Evolutionary conservation across 2,329 filamentous ascomycete species (phyloP).

Genomic region (Botrytis paeoniae): DNA sequence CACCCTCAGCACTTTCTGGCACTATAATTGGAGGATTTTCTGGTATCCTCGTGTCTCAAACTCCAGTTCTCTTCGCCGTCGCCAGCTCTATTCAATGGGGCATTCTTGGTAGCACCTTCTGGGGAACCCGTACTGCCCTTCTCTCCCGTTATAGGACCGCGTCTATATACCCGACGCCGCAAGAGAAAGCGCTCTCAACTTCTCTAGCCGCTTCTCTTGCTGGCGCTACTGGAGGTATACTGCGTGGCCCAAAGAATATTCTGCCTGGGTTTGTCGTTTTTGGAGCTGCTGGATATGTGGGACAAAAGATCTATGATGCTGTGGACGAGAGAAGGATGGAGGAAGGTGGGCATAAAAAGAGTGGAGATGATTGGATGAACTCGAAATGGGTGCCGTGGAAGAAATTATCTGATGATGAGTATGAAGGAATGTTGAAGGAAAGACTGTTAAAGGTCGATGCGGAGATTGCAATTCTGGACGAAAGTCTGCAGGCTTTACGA

Average conservation of each 20-base stretch:
- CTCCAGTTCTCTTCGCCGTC: conserved; percentile 67
- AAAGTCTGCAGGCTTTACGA: conserved; percentile 56
- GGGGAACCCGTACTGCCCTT: conserved; percentile 51
- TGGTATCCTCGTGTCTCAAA: conserved; percentile 67
- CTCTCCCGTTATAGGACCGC: conserved; percentile 44
- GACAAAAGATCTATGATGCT: conserved; percentile 54
- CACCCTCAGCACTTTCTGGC: conserved; percentile 44
- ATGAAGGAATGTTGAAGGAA: conserved; percentile 66
- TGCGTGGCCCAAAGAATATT: conserved; percentile 53
- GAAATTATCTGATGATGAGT: conserved; percentile 69
- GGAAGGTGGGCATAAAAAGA: conserved; percentile 37
- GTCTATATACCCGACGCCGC: conserved; percentile 42
- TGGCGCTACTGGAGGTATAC: conserved; percentile 59
- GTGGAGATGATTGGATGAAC: conserved; percentile 43
- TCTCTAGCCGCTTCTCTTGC: conserved; percentile 68
- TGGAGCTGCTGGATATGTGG: conserved; percentile 53
- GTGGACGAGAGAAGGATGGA: conserved; percentile 42
- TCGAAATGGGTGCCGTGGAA: conserved; percentile 71
- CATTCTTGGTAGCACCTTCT: conserved; percentile 72
- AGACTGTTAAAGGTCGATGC: conserved; percentile 69
- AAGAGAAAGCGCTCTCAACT: conserved; percentile 65
- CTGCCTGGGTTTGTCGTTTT: conserved; percentile 60
- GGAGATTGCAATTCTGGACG: conserved; percentile 75
- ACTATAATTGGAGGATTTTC: conserved; percentile 63
- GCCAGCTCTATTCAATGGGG: conserved; percentile 79